Percentiles rank a stretch among this genome's conserved stretches.
Evolutionary conservation across 441 rosid genomes (phyloP).

Genomic region (Jatropha podagrica): DNA sequence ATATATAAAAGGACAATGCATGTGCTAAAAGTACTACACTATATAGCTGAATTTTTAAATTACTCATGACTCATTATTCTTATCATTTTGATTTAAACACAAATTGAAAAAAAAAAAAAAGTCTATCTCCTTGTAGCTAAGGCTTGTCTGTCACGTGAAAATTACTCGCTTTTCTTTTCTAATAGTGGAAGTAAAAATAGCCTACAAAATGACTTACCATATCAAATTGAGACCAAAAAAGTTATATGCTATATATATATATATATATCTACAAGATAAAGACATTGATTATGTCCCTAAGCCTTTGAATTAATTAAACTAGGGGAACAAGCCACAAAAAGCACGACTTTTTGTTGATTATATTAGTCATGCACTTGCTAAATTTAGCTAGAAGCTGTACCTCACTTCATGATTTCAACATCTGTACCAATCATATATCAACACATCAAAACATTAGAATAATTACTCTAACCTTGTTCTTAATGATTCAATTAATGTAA

Average conservation of each 20-base stretch:
- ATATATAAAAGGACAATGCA: too few species aligned
- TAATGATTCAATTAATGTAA: slow-evolving; percentile 3
- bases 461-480: neutral
- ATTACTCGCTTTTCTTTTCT: neutral
- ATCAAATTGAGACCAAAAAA: neutral
- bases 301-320: neutral
- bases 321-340: neutral
- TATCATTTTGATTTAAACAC: too few species aligned
- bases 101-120: too few species aligned
- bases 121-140: too few species aligned
- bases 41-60: too few species aligned
- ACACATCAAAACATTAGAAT: slow-evolving; percentile 9
- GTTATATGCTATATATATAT: neutral
- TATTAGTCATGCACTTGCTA: neutral
- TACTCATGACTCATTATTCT: too few species aligned
- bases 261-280: neutral
- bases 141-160: neutral
- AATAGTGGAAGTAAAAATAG: slow-evolving; percentile 7
- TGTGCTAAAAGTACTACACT: too few species aligned
- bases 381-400: neutral
- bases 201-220: too few species aligned
- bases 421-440: slow-evolving; percentile 18
- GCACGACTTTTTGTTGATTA: slow-evolving; percentile 1
- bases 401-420: slow-evolving; percentile 26
- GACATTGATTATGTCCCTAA: slow-evolving; percentile 6